These are phyloP conservation scores for Oryza australiensis DNA, from an alignment of 176 grass and related monocot species.

Conservation along the genomic window DNA sequence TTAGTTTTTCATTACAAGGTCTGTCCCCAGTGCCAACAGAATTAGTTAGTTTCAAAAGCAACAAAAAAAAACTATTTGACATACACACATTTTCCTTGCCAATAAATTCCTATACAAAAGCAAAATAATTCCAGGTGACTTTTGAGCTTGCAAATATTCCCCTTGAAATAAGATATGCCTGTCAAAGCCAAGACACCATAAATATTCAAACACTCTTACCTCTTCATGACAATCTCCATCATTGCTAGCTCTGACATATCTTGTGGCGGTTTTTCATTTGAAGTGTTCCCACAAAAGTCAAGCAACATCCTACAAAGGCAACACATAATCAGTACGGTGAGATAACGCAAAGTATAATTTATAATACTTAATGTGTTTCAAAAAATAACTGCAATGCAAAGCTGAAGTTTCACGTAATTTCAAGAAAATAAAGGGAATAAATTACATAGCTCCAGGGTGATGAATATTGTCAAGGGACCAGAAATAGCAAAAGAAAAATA, in stretches of 20 bases:
- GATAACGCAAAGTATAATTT: conserved; percentile 11
- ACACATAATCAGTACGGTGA: conserved; percentile 12
- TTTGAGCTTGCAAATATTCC: neutral
- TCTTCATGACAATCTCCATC: conserved; percentile 74
- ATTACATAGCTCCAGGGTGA: neutral
- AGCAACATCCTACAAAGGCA: conserved; percentile 71
- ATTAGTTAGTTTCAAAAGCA: conserved; percentile 1
- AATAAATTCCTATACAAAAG: neutral
- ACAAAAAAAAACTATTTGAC: conserved; percentile 8
- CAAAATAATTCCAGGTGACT: conserved; percentile 13
- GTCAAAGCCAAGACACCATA: neutral
- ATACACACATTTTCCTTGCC: neutral
- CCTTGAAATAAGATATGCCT: neutral
- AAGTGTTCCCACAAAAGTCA: conserved; percentile 78
- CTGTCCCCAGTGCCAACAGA: neutral
- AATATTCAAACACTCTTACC: conserved; percentile 43
- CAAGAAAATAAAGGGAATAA: conserved; percentile 1
- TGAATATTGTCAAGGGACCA: conserved; percentile 7
- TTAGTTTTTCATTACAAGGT: neutral
- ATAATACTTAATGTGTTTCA: conserved; percentile 3
- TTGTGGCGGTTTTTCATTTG: conserved; percentile 46
- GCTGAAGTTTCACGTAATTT: conserved; percentile 15
- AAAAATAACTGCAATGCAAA: neutral
- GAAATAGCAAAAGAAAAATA: conserved; percentile 6
- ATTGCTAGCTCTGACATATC: conserved; percentile 59